Evolutionary conservation across 768 basidiomycete genomes (phyloP).

Genomic region (Tylopilus cervinicoccineus): DNA sequence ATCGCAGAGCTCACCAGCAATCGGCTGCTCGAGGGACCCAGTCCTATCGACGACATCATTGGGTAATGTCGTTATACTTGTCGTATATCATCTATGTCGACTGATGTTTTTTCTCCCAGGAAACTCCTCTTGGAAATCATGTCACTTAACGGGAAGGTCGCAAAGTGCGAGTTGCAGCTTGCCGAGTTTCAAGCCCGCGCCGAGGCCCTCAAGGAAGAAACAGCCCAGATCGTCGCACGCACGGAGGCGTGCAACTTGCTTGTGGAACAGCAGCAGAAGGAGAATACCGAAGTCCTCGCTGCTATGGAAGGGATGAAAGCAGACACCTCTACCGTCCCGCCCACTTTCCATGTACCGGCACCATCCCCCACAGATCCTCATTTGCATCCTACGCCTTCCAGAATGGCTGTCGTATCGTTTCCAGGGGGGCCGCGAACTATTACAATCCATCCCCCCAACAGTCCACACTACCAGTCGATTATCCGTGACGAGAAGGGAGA

Average conservation of each 20-base stretch:
- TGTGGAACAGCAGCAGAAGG: slow-evolving; percentile 7
- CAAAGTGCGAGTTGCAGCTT: slow-evolving; percentile 10
- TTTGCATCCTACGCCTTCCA: not conserved
- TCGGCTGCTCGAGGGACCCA: not conserved
- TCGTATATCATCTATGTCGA: not conserved
- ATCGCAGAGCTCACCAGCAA: slow-evolving; percentile 5
- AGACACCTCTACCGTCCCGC: not conserved
- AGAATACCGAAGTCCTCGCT: slow-evolving; percentile 1
- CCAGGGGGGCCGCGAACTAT: slow-evolving; percentile 21
- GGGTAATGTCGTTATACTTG: slow-evolving; percentile 1
- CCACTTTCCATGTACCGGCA: not conserved
- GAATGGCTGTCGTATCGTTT: slow-evolving; percentile 10
- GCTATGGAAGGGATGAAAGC: not conserved
- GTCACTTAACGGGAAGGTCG: slow-evolving; percentile 2
- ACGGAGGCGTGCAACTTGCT: slow-evolving; percentile 4
- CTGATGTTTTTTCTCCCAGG: slow-evolving; percentile 5
- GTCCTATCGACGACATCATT: not conserved
- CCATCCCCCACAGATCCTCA: not conserved
- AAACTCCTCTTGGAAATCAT: slow-evolving; percentile 7
- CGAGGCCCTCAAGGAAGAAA: slow-evolving; percentile 7
- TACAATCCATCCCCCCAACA: slow-evolving; percentile 19
- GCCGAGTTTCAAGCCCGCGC: not conserved
- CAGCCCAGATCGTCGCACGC: not conserved
- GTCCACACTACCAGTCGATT: slow-evolving; percentile 10
- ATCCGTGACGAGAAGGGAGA: slow-evolving; percentile 19